Conservation (phyloP, 2,329 filamentous ascomycete species). For the Tothia fuscella region DNA sequence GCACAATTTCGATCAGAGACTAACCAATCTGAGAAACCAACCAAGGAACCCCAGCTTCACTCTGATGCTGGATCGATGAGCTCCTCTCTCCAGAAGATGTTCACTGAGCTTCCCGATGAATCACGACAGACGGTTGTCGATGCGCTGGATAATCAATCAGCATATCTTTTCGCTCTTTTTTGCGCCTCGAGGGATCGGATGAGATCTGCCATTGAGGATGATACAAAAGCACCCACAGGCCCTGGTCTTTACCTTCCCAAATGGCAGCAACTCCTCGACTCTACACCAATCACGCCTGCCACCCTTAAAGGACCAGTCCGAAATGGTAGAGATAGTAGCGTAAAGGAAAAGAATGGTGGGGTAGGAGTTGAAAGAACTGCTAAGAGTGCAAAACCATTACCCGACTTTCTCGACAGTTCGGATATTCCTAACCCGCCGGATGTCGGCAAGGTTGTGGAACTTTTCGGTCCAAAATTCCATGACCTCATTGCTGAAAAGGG, state of each 20-base stretch:
- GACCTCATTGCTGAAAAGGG: conserved; percentile 18
- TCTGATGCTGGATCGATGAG: conserved; percentile 33
- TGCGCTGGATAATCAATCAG: conserved; percentile 47
- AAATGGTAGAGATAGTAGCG: conserved; percentile 16
- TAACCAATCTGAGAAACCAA: conserved; percentile 12
- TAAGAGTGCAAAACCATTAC: conserved; percentile 13
- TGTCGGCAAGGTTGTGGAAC: conserved; percentile 19
- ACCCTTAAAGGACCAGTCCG: conserved; percentile 41
- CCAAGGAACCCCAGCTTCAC: conserved; percentile 11
- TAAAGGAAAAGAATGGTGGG: conserved; percentile 15
- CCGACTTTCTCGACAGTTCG: conserved; percentile 15
- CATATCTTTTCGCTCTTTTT: conserved; percentile 47
- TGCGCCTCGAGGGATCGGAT: conserved; percentile 43
- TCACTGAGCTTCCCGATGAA: conserved; percentile 34
- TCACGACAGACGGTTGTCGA: conserved; percentile 36
- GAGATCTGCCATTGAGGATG: conserved; percentile 39
- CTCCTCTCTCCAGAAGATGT: conserved; percentile 28
- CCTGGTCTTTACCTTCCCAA: conserved; percentile 61
- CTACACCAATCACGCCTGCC: conserved; percentile 55
- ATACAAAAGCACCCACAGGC: conserved; percentile 32
- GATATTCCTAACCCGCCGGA: conserved; percentile 21
- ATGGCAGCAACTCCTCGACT: conserved; percentile 61
- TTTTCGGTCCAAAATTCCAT: conserved; percentile 22
- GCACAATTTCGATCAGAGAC: conserved; percentile 38
- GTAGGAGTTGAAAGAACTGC: conserved; percentile 25